Conservation (phyloP, 2,329 filamentous ascomycete species). For the Penicillium sp. region DNA sequence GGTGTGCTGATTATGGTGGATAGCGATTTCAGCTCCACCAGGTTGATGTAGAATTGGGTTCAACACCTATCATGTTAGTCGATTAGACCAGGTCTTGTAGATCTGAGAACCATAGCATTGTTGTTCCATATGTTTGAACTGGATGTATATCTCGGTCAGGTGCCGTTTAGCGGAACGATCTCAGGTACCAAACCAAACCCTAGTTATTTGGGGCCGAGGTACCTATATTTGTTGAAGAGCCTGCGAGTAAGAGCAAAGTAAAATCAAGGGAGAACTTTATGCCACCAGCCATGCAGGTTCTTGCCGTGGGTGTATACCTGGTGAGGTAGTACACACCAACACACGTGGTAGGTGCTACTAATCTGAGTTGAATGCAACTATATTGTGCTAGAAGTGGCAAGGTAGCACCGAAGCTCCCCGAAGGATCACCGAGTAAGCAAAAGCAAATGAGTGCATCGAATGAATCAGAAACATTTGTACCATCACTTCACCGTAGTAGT, state of each 20-base stretch:
- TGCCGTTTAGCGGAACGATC: not conserved
- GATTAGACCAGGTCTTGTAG: not conserved
- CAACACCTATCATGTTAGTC: not conserved
- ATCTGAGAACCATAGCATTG: not conserved
- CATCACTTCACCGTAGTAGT: too few relatives aligned
- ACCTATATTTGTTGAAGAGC: too few relatives aligned
- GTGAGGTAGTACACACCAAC: not conserved
- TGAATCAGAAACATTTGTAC: too few relatives aligned
- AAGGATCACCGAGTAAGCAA: too few relatives aligned
- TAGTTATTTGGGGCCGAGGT: not conserved
- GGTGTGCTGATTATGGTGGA: not conserved
- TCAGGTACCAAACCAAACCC: not conserved
- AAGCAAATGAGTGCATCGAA: too few relatives aligned
- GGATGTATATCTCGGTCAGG: not conserved
- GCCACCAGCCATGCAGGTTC: too few relatives aligned
- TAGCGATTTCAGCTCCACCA: too few relatives aligned
- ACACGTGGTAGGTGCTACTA: not conserved
- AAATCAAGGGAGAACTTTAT: too few relatives aligned
- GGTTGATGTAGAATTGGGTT: too few relatives aligned
- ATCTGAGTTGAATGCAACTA: not conserved
- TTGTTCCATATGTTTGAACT: not conserved
- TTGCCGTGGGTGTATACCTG: not conserved
- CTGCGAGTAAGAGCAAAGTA: too few relatives aligned
- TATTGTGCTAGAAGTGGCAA: not conserved
- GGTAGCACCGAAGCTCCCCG: not conserved